A percentile compares a stretch with the other conserved stretches of the same genome.
Evolutionary conservation across 345 rosid species (phyloP).

Genomic region (Syzygium grande): DNA sequence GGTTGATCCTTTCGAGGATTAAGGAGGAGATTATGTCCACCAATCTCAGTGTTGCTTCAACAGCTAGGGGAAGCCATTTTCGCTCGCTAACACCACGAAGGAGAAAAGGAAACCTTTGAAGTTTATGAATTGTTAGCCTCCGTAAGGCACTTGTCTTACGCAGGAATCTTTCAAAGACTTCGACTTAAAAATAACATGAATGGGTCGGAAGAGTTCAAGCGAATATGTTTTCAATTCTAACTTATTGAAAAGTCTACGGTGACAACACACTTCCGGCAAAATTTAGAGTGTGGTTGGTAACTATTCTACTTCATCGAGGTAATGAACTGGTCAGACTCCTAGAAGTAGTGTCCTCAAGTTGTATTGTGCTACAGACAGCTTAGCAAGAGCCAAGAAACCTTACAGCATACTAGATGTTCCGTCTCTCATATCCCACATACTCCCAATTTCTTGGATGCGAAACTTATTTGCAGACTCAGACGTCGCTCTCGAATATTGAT

Average conservation of each 20-base stretch:
- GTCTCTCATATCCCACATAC: neutral
- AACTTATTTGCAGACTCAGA: neutral
- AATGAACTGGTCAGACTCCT: neutral
- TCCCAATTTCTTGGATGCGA: neutral
- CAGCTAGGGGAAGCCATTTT: conserved; percentile 1
- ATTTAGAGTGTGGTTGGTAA: too few species aligned
- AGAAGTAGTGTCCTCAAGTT: neutral
- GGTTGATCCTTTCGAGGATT: neutral
- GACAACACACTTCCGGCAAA: neutral
- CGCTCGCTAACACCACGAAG: neutral
- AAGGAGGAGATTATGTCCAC: neutral
- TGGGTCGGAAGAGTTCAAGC: too few species aligned
- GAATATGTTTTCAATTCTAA: too few species aligned
- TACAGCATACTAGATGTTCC: neutral
- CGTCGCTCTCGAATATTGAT: neutral
- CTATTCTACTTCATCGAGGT: too few species aligned
- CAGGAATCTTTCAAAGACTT: neutral
- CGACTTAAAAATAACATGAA: neutral
- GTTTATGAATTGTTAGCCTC: neutral
- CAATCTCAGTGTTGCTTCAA: neutral
- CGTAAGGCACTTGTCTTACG: neutral
- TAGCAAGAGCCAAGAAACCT: neutral
- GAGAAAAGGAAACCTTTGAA: neutral
- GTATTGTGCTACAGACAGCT: too few species aligned
- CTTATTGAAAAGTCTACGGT: neutral